Percentiles rank a stretch among this genome's conserved stretches.
phyloP scores from a whole-genome alignment of 129 eudicot genomes.

The Heracleum sosnowskyi region DNA sequence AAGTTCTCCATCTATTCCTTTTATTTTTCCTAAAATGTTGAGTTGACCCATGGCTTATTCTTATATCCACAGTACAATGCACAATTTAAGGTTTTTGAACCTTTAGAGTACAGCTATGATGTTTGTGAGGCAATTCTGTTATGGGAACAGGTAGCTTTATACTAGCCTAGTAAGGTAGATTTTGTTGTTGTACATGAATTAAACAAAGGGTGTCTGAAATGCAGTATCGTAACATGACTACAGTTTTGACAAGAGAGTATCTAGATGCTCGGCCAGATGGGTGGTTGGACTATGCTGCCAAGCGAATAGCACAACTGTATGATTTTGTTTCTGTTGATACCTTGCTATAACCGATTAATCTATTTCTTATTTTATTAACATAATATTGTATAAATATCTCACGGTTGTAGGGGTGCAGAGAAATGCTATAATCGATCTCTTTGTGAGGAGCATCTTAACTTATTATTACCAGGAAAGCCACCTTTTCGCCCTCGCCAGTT shows the following conservation, averaged over 20 bases:
- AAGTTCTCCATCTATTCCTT: background rate
- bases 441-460: slow-evolving; percentile 87
- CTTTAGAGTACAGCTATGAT: slow-evolving; percentile 88
- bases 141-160: slow-evolving; percentile 83
- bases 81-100: slow-evolving; percentile 76
- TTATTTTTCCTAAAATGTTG: background rate
- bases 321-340: slow-evolving; percentile 15
- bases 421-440: slow-evolving; percentile 81
- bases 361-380: background rate
- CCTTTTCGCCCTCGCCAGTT: slow-evolving; percentile 98
- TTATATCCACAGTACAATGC: slow-evolving; percentile 54
- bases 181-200: slow-evolving; percentile 10
- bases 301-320: slow-evolving; percentile 92
- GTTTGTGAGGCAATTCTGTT: slow-evolving; percentile 82
- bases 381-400: background rate
- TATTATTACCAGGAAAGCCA: slow-evolving; percentile 79
- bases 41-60: background rate
- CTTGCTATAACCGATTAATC: background rate
- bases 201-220: slow-evolving; percentile 29
- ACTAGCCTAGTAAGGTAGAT: slow-evolving; percentile 4
- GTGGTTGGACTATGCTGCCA: slow-evolving; percentile 94
- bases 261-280: slow-evolving; percentile 97
- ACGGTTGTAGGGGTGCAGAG: slow-evolving; percentile 57
- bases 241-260: slow-evolving; percentile 94
- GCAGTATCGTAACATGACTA: slow-evolving; percentile 99